Evolutionary conservation across 1,284 basidiomycete genomes (phyloP).

Genomic region (Papiliotrema flavescens): DNA sequence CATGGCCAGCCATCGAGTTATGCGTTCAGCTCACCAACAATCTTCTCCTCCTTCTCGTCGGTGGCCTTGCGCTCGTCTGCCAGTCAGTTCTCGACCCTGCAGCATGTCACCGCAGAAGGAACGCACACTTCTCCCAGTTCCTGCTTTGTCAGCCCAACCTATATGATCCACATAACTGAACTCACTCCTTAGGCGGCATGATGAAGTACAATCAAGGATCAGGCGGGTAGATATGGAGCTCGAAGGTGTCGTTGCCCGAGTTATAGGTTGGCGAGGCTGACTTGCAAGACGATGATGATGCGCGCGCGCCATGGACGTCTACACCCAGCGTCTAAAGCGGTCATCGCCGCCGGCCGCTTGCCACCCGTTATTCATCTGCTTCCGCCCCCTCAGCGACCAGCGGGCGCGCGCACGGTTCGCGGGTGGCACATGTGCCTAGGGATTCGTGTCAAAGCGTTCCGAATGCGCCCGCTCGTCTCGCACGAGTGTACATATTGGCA

Average conservation of each 20-base stretch:
- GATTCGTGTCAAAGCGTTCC: too few species aligned
- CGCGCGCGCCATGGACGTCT: neutral
- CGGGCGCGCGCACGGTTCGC: too few species aligned
- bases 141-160: constrained; percentile 50
- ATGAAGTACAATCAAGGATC: neutral
- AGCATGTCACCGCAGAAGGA: neutral
- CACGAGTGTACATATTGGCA: too few species aligned
- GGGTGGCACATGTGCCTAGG: too few species aligned
- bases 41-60: constrained; percentile 86
- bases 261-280: neutral
- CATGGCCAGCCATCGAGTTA: neutral
- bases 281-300: neutral
- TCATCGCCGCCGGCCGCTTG: neutral
- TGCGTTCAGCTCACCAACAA: constrained; percentile 59
- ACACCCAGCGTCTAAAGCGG: neutral
- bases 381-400: too few species aligned
- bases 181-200: constrained; percentile 77
- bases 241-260: neutral
- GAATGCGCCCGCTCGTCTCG: too few species aligned
- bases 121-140: constrained; percentile 94
- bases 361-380: too few species aligned
- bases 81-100: neutral
- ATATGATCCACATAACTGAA: constrained; percentile 11
- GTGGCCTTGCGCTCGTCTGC: constrained; percentile 72
- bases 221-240: neutral